Base-by-base conservation (phyloP, 805 yeast genomes). In the Torulaspora quercuum region DNA sequence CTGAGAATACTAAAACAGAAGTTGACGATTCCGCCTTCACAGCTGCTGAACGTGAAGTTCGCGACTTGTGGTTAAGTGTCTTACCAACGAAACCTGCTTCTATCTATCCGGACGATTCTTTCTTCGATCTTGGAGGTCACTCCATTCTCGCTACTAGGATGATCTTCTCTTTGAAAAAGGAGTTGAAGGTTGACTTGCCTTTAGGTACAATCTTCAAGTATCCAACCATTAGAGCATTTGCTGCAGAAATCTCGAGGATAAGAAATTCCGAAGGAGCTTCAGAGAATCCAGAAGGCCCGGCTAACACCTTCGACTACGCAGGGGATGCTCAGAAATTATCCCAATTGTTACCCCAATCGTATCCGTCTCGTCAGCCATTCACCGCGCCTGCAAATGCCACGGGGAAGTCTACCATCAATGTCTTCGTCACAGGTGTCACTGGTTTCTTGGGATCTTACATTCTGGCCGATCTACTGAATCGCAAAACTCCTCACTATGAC, bases 81-180 rank as follows among this genome's bases (percentile, higher is more conserved):
- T 71, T 92, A 49, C 97, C 97, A 27, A 82, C 78, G 48, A 74
- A 77, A 45, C 96, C 97, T 5, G 82, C 90, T 1, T 65, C 83
- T 2, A 73, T 88, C 27, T 70, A 81, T 19, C 81, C 82, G 21
- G 74, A 75, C 2, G 98, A 92, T 60, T 84, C 95, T 1, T 92
- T 92, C 75, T 92, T 92, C 55, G 99, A 92, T 57, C 68, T 94
- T 35, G 99, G 99, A 41, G 99, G 99, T 2, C 99, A 92, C 63
- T 90, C 97, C 1, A 90, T 92, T 52, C 69, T 92, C 45, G 97
- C 97, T 6, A 94, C 99, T 0, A 77, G 94, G 59, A 88, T 92
- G 96, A 90, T 92, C 44, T 92, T 92, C 54, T 89, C 84, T 49
- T 74, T 92, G 50, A 76, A 97, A 59, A 82, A 83, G 66, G 74